Percentiles rank a stretch among this genome's conserved stretches.
phyloP scores from a whole-genome alignment of 352 stramenopile genomes.

The Globisporangium perplexum region DNA sequence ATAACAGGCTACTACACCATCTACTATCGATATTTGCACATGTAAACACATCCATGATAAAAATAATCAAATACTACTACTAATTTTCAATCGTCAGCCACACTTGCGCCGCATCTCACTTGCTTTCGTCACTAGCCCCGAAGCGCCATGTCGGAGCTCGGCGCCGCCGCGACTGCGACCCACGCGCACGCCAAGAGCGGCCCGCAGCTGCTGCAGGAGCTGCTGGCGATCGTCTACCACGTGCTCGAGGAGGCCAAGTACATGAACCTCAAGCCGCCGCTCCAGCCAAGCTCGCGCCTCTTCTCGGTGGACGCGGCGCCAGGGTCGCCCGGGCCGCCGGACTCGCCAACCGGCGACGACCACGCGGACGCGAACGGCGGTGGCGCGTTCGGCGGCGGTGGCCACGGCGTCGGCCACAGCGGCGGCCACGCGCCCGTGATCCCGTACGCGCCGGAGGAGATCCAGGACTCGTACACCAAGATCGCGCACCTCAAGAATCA shows the following conservation, averaged over 20 bases:
- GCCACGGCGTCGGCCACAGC: slow-evolving; percentile 15
- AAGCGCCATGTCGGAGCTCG: no score
- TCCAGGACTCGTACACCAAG: slow-evolving; percentile 84
- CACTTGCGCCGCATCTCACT: no score
- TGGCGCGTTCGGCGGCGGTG: slow-evolving; percentile 17
- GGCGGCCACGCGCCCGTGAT: slow-evolving; percentile 40
- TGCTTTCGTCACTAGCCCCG: no score
- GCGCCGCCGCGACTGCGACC: no score
- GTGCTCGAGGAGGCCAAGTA: slow-evolving; percentile 79
- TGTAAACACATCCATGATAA: no score
- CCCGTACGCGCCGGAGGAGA: slow-evolving; percentile 73
- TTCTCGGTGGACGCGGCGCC: slow-evolving; percentile 51
- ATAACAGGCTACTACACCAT: no score
- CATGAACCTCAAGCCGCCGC: slow-evolving; percentile 79
- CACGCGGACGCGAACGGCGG: slow-evolving; percentile 45
- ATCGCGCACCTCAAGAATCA: slow-evolving; percentile 72
- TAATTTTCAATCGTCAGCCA: no score
- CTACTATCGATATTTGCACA: no score
- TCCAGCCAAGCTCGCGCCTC: slow-evolving; percentile 72
- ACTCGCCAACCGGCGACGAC: slow-evolving; percentile 41
- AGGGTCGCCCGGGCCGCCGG: slow-evolving; percentile 18
- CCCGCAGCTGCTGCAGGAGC: slow-evolving; percentile 52
- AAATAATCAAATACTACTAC: no score
- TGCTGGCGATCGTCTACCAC: slow-evolving; percentile 69
- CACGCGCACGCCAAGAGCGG: slow-evolving; percentile 33